Percentiles rank a stretch among this genome's conserved stretches.
Evolutionary conservation across 2,329 filamentous ascomycete genomes (phyloP).

Genomic region (Neopestalotiopsis sp.): DNA sequence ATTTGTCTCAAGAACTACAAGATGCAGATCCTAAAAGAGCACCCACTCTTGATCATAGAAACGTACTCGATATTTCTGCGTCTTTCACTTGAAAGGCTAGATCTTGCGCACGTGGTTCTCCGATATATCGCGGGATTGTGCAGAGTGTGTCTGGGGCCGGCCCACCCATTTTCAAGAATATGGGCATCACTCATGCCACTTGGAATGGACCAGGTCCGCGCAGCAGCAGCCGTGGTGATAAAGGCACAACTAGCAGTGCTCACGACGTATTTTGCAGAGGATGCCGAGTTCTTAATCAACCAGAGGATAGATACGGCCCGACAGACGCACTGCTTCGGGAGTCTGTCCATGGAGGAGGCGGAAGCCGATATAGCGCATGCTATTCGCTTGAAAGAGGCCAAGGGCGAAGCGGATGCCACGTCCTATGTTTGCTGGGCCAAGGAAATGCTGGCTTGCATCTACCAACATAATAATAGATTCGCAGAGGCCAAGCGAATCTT

Average conservation of each 20-base stretch:
- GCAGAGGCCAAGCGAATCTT: slow-evolving; percentile 4
- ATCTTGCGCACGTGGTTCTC: slow-evolving; percentile 10
- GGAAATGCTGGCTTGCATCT: slow-evolving; percentile 13
- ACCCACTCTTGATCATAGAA: slow-evolving; percentile 16
- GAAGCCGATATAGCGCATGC: slow-evolving; percentile 5
- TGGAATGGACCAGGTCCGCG: slow-evolving; percentile 4
- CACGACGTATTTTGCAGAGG: slow-evolving; percentile 4
- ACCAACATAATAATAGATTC: slow-evolving; percentile 6
- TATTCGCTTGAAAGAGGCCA: not conserved
- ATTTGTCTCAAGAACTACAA: slow-evolving; percentile 12
- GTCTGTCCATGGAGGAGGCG: slow-evolving; percentile 3
- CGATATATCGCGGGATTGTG: slow-evolving; percentile 9
- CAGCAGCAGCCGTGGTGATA: not conserved
- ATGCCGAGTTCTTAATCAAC: slow-evolving; percentile 8
- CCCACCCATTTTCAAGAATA: slow-evolving; percentile 5
- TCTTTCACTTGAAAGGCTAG: not conserved
- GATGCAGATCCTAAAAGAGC: not conserved
- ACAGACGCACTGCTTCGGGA: slow-evolving; percentile 4
- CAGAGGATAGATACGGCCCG: slow-evolving; percentile 9
- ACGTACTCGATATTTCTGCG: not conserved
- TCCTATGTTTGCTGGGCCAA: slow-evolving; percentile 14
- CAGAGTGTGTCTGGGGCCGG: not conserved
- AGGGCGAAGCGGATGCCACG: not conserved
- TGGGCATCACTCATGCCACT: not conserved
- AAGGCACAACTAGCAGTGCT: slow-evolving; percentile 4